Evolutionary conservation across 768 basidiomycete species (phyloP).

Genomic region (Suillus variegatus): DNA sequence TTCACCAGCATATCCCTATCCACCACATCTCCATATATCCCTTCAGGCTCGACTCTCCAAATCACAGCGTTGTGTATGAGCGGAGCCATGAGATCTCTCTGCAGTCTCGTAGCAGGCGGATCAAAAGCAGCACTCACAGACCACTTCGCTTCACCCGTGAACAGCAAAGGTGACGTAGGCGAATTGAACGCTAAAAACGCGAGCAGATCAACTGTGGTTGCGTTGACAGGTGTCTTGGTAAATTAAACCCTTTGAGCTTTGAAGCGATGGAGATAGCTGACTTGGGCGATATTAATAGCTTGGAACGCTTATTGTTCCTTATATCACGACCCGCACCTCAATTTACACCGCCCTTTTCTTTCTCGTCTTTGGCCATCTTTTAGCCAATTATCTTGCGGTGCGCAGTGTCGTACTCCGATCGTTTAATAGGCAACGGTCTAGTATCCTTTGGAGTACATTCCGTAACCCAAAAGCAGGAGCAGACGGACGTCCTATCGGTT

Average conservation of each 20-base stretch:
- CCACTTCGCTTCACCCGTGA: conserved; percentile 58
- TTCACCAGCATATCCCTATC: conserved; percentile 37
- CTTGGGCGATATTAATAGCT: conserved; percentile 37
- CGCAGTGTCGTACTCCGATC: conserved; percentile 56
- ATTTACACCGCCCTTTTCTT: conserved; percentile 54
- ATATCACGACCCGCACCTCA: conserved; percentile 45
- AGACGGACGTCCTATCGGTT: conserved; percentile 16
- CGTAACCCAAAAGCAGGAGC: conserved; percentile 15
- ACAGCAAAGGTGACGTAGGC: conserved; percentile 61
- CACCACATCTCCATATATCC: conserved; percentile 33
- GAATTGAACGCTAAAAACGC: conserved; percentile 74
- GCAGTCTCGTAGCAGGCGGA: conserved; percentile 64
- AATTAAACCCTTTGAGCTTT: conserved; percentile 27
- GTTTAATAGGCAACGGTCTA: conserved; percentile 60
- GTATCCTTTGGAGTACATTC: conserved; percentile 48
- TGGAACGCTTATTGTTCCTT: conserved; percentile 59
- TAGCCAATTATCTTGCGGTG: conserved; percentile 62
- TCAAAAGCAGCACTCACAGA: conserved; percentile 70
- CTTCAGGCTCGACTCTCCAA: conserved; percentile 38
- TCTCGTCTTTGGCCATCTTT: conserved; percentile 55
- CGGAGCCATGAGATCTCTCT: conserved; percentile 58
- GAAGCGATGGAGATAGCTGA: background rate
- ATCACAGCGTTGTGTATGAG: conserved; percentile 56
- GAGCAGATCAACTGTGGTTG: conserved; percentile 71
- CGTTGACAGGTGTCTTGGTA: conserved; percentile 68